These are phyloP conservation scores for Gossypium australe DNA, from an alignment of 345 rosid genomes.

Conservation along the genomic window DNA sequence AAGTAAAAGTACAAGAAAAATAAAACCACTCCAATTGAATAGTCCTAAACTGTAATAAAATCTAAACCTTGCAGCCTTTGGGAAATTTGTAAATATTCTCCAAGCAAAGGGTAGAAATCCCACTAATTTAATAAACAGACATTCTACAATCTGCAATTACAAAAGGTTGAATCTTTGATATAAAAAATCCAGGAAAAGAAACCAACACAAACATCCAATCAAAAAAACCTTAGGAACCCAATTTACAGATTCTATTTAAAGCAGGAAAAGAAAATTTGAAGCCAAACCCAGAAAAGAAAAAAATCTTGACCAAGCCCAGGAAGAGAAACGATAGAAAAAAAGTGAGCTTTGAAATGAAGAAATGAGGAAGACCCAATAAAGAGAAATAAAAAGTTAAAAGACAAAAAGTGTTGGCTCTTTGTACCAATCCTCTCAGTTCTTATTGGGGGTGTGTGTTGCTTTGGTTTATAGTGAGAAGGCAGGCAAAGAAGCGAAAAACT, in stretches of 20 bases:
- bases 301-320: not conserved
- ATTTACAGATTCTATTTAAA: not conserved
- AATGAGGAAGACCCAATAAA: not conserved
- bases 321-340: not conserved
- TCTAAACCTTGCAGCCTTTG: not conserved
- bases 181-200: not conserved
- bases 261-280: not conserved
- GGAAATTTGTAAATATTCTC: not conserved
- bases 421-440: not conserved
- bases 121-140: not conserved
- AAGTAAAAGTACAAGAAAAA: no score
- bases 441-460: not conserved
- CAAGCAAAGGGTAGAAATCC: not conserved
- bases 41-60: not conserved
- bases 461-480: not conserved
- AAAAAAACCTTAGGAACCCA: not conserved
- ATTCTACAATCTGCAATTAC: not conserved
- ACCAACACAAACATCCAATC: not conserved
- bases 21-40: not conserved
- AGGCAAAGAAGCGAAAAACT: not conserved
- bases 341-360: not conserved
- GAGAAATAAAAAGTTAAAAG: not conserved
- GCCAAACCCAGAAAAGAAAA: not conserved
- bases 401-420: not conserved
- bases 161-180: constrained; percentile 4